Conservation (phyloP, 306 rosid genomes). For the Vigna angularis region DNA sequence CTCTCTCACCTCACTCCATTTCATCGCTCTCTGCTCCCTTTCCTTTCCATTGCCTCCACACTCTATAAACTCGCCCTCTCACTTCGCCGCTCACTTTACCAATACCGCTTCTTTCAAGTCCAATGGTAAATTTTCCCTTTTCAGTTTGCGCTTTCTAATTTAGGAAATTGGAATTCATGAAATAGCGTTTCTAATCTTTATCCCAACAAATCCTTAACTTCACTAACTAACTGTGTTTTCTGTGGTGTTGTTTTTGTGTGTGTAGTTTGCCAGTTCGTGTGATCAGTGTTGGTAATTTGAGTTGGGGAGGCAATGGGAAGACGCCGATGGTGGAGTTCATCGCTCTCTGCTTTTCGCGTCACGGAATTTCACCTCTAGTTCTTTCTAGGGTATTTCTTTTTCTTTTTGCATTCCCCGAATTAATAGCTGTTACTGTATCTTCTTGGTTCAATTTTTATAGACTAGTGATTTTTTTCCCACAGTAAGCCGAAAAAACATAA, state of each 20-base stretch:
- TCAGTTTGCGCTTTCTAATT: neutral
- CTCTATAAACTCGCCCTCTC: constrained; percentile 69
- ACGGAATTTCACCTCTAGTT: constrained; percentile 74
- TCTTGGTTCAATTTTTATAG: neutral
- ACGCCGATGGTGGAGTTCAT: constrained; percentile 95
- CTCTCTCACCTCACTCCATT: constrained; percentile 55
- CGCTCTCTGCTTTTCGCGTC: constrained; percentile 63
- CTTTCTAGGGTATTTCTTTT: constrained; percentile 69
- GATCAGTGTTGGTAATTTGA: constrained; percentile 89
- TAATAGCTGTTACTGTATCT: neutral
- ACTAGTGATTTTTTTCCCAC: neutral
- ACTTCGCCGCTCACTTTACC: constrained; percentile 70
- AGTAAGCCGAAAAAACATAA: neutral
- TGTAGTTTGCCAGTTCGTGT: constrained; percentile 79
- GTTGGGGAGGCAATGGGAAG: constrained; percentile 98
- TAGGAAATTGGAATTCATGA: neutral
- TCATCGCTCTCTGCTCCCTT: constrained; percentile 63
- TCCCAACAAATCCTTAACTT: no score
- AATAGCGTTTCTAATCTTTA: no score
- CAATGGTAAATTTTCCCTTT: constrained; percentile 52
- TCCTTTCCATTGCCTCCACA: constrained; percentile 69
- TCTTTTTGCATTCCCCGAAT: neutral
- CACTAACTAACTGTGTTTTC: no score
- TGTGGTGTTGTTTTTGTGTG: constrained; percentile 9
- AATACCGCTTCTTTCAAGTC: constrained; percentile 47